These are phyloP conservation scores for Trichophyton simii DNA, from an alignment of 2,329 filamentous ascomycete genomes.

Conservation along the genomic window DNA sequence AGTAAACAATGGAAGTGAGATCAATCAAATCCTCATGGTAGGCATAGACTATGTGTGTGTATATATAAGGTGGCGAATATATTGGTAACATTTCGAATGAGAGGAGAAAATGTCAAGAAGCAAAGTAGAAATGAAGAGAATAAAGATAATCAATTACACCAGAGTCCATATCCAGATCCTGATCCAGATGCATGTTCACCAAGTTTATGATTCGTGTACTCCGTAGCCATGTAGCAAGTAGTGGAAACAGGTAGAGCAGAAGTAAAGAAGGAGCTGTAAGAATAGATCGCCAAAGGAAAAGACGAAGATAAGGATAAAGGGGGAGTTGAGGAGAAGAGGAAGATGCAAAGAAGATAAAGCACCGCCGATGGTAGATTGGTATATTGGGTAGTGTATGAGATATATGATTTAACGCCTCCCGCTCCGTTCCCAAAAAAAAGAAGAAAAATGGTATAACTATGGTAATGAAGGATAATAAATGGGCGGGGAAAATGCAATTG, in stretches of 20 bases:
- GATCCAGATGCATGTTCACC: constrained; percentile 1
- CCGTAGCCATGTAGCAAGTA: background rate
- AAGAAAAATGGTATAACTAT: too few species aligned
- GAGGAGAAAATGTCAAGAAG: background rate
- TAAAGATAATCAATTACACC: background rate
- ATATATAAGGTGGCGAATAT: background rate
- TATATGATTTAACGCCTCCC: background rate
- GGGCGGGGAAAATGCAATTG: too few species aligned
- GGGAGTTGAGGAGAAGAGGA: background rate
- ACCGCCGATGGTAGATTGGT: background rate
- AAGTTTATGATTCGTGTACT: background rate
- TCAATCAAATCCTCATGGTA: background rate
- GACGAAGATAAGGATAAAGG: background rate
- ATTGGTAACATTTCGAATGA: background rate
- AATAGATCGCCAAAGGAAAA: background rate
- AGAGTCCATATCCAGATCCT: background rate
- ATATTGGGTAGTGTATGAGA: background rate
- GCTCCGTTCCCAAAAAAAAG: background rate
- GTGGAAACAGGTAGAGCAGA: background rate
- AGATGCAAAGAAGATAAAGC: background rate
- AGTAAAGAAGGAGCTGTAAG: background rate
- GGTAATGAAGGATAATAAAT: too few species aligned
- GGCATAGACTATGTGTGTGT: background rate
- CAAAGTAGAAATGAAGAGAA: background rate
- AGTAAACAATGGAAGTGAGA: background rate